A percentile compares a stretch with the other conserved stretches of the same genome.
phyloP scores from a whole-genome alignment of 768 basidiomycete genomes.

The Mycena filopes region DNA sequence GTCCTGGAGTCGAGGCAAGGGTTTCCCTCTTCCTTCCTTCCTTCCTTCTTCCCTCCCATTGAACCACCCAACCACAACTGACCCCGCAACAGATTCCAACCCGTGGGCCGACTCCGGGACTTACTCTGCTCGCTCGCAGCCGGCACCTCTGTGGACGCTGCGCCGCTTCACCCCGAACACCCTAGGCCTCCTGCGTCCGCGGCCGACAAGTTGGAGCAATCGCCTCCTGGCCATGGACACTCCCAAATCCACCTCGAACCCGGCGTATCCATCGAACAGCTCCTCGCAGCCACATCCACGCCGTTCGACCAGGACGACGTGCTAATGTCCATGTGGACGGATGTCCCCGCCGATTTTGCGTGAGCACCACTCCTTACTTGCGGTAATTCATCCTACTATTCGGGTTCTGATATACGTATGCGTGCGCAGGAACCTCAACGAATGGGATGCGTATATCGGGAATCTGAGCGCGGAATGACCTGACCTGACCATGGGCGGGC shows the following conservation, averaged over 20 bases:
- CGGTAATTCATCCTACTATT: no score
- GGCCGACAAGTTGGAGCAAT: not conserved
- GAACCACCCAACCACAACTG: no score
- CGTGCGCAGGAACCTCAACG: not conserved
- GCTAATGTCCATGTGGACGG: constrained; percentile 28
- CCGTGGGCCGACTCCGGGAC: constrained; percentile 13
- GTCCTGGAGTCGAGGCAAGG: no score
- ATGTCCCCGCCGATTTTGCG: constrained; percentile 8
- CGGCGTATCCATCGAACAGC: constrained; percentile 1
- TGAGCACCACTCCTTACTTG: constrained; percentile 1
- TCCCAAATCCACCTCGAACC: not conserved
- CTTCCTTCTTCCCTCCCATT: no score
- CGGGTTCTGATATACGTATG: not conserved
- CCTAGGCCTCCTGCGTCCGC: no score
- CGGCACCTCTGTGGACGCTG: not conserved
- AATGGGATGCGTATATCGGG: constrained; percentile 9
- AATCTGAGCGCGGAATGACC: not conserved
- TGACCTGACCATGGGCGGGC: no score
- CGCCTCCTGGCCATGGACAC: no score
- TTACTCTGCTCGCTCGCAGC: not conserved
- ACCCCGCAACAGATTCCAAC: not conserved
- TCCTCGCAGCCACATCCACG: constrained; percentile 12
- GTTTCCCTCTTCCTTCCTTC: no score
- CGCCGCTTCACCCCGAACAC: no score
- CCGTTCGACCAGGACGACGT: constrained; percentile 25